phyloP scores from a whole-genome alignment of 2,329 filamentous ascomycete genomes.

The Zymoseptoria ardabiliae region DNA sequence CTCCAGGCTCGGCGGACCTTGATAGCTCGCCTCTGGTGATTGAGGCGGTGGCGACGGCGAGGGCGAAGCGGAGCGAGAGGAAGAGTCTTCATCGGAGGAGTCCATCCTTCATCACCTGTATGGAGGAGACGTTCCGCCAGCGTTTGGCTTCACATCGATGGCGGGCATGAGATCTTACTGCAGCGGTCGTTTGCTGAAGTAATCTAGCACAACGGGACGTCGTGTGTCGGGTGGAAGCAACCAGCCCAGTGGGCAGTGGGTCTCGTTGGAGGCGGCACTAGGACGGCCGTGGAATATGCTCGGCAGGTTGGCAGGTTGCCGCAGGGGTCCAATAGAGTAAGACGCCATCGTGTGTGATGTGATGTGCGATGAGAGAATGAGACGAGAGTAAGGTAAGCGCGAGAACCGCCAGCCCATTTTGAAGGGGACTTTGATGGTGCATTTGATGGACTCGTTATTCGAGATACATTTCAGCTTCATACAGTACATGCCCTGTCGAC shows the following conservation, averaged over 20 bases:
- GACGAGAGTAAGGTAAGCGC: not conserved
- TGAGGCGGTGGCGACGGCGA: constrained; percentile 27
- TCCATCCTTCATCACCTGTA: constrained; percentile 1
- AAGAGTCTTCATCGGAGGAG: constrained; percentile 7
- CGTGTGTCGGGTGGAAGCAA: not conserved
- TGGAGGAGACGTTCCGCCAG: not conserved
- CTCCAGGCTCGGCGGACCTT: constrained; percentile 52
- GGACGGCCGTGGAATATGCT: not conserved
- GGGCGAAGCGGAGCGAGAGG: constrained; percentile 10
- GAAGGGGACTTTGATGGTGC: not conserved
- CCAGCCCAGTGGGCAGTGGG: not conserved
- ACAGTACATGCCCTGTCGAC: too few relatives aligned
- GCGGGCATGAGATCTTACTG: not conserved
- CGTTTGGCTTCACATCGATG: not conserved
- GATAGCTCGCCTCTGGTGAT: constrained; percentile 37
- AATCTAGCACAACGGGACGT: not conserved
- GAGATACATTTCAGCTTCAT: not conserved
- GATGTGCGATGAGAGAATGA: too few relatives aligned
- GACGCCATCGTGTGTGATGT: not conserved
- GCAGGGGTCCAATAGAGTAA: too few relatives aligned
- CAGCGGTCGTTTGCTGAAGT: not conserved
- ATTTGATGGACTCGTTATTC: not conserved
- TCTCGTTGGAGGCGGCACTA: not conserved
- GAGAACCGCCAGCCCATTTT: not conserved
- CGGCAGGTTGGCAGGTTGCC: not conserved